These are phyloP conservation scores for Salicornia ramosissima DNA, from an alignment of 148 eudicot genomes.

Conservation along the genomic window DNA sequence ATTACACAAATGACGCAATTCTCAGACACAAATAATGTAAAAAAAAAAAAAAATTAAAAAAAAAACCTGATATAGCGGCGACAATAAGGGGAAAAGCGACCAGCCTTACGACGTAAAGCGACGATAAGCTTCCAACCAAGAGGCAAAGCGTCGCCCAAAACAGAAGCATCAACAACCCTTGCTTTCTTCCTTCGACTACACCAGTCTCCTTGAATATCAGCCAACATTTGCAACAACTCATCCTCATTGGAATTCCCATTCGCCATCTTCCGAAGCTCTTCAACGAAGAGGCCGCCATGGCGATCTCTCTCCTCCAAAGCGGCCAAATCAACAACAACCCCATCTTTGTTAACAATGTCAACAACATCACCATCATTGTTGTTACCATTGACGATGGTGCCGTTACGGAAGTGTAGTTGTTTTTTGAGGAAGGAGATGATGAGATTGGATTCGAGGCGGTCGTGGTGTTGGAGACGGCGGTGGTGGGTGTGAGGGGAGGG, in stretches of 20 bases:
- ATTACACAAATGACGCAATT: background rate
- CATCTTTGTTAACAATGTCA: slow-evolving; percentile 42
- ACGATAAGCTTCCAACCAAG: slow-evolving; percentile 65
- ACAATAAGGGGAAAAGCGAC: slow-evolving; percentile 42
- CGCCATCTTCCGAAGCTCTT: slow-evolving; percentile 37
- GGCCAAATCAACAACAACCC: slow-evolving; percentile 44
- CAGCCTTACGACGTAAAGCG: slow-evolving; percentile 39
- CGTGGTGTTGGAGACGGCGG: slow-evolving; percentile 16
- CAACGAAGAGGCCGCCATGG: slow-evolving; percentile 17
- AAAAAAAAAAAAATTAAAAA: background rate
- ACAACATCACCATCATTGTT: background rate
- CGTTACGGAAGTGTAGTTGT: slow-evolving; percentile 11
- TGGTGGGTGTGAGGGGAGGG: slow-evolving; percentile 9
- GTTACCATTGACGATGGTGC: background rate
- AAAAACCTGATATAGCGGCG: slow-evolving; percentile 56
- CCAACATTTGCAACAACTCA: slow-evolving; percentile 38
- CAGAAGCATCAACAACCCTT: slow-evolving; percentile 37
- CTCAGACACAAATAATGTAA: no score
- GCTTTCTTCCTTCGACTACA: slow-evolving; percentile 52
- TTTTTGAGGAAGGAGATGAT: slow-evolving; percentile 41
- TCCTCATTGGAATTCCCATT: slow-evolving; percentile 37
- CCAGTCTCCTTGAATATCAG: slow-evolving; percentile 42
- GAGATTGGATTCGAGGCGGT: slow-evolving; percentile 29
- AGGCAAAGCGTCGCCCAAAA: slow-evolving; percentile 44
- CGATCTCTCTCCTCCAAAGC: slow-evolving; percentile 39